Evolutionary conservation across 345 rosid genomes (phyloP).

Genomic region (Salix brachista): DNA sequence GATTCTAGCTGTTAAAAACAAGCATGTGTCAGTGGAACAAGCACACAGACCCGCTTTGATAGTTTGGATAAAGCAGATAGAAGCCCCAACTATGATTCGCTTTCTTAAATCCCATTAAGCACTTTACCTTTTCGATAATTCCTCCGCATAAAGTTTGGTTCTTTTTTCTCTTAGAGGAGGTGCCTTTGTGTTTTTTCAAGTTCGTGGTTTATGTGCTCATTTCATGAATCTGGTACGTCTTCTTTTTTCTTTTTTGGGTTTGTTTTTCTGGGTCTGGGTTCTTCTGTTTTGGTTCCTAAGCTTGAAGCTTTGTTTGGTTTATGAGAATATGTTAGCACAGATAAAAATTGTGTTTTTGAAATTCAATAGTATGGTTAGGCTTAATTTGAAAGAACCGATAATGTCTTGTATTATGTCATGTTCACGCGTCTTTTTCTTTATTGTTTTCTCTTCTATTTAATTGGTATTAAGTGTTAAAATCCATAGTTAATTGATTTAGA

Average conservation of each 20-base stretch:
- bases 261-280: neutral
- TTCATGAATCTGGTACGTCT: neutral
- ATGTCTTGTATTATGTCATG: neutral
- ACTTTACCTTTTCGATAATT: neutral
- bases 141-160: neutral
- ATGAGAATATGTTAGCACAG: neutral
- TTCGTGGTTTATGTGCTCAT: neutral
- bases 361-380: constrained; percentile 2
- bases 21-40: neutral
- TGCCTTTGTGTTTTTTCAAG: neutral
- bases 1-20: neutral
- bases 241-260: neutral
- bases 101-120: neutral
- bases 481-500: neutral
- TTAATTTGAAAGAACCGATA: neutral
- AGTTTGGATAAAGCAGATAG: neutral
- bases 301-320: neutral
- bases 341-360: neutral
- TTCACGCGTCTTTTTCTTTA: neutral
- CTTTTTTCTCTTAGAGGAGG: neutral
- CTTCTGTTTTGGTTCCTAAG: constrained; percentile 1
- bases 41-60: neutral
- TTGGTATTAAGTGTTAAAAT: neutral
- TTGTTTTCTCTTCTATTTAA: neutral
- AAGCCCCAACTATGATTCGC: neutral